Conservation (phyloP, 2,329 filamentous ascomycete genomes). For the Chaetomium olivaceum region DNA sequence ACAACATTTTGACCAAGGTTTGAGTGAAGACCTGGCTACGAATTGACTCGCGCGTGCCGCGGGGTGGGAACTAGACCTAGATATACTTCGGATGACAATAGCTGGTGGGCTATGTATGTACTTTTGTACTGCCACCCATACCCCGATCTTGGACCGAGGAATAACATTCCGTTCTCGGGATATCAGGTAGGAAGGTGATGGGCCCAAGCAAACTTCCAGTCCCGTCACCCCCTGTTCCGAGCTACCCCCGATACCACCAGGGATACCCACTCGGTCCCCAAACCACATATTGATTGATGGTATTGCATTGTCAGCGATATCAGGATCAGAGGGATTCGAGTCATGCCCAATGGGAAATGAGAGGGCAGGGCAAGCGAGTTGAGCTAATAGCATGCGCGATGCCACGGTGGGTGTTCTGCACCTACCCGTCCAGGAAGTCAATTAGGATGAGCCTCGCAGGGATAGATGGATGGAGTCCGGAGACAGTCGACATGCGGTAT, state of each 20-base stretch:
- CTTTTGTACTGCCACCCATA: background rate
- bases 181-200: background rate
- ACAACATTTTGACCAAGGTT: conserved; percentile 17
- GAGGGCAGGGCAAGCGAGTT: background rate
- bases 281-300: background rate
- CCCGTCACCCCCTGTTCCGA: background rate
- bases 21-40: background rate
- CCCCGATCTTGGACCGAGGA: background rate
- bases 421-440: conserved; percentile 29
- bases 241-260: background rate
- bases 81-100: background rate
- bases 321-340: background rate
- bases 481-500: background rate
- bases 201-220: background rate
- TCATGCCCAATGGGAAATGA: conserved; percentile 10
- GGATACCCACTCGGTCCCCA: background rate
- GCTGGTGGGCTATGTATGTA: background rate
- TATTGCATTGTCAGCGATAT: background rate
- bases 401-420: conserved; percentile 10
- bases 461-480: background rate
- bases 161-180: background rate
- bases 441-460: background rate
- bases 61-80: background rate
- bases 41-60: background rate
- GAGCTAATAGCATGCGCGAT: conserved; percentile 7